Percentiles rank a stretch among this genome's conserved stretches.
These are phyloP conservation scores for Tolypocladium sp. DNA, from an alignment of 2,329 filamentous ascomycete genomes.

Conservation along the genomic window DNA sequence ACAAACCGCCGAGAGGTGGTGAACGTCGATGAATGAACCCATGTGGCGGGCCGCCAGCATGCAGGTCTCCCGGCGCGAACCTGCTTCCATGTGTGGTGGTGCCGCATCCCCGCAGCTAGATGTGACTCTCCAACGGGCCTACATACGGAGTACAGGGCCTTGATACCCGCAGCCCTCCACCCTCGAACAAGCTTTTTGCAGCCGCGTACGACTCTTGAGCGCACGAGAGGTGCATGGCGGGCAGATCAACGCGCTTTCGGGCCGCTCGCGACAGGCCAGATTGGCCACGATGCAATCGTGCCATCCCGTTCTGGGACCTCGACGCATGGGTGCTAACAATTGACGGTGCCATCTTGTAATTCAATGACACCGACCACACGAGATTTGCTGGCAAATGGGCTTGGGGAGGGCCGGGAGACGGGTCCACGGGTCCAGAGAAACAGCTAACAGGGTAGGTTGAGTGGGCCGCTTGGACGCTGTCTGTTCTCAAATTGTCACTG, in stretches of 20 bases:
- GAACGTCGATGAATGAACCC: not conserved
- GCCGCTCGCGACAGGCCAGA: not conserved
- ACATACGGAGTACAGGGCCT: not conserved
- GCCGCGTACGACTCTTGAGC: not conserved
- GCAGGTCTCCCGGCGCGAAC: not conserved
- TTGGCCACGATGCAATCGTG: slow-evolving; percentile 15
- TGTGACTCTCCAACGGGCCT: not conserved
- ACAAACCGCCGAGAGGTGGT: not conserved
- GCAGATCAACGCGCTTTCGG: slow-evolving; percentile 9
- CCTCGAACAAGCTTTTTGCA: not conserved
- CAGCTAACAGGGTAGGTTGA: not conserved
- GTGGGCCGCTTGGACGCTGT: not conserved
- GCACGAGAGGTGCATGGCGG: not conserved
- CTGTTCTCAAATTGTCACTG: not conserved
- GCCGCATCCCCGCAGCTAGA: not conserved
- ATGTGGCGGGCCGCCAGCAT: not conserved
- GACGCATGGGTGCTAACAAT: slow-evolving; percentile 12
- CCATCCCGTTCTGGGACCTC: slow-evolving; percentile 18
- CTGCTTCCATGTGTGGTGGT: not conserved
- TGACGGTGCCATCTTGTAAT: not conserved
- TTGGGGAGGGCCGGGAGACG: not conserved
- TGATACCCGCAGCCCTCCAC: not conserved
- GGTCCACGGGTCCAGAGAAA: not conserved
- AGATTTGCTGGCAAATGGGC: not conserved
- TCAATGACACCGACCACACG: not conserved